Conservation (phyloP, 257 asterid species). For the Solanum piurae region DNA sequence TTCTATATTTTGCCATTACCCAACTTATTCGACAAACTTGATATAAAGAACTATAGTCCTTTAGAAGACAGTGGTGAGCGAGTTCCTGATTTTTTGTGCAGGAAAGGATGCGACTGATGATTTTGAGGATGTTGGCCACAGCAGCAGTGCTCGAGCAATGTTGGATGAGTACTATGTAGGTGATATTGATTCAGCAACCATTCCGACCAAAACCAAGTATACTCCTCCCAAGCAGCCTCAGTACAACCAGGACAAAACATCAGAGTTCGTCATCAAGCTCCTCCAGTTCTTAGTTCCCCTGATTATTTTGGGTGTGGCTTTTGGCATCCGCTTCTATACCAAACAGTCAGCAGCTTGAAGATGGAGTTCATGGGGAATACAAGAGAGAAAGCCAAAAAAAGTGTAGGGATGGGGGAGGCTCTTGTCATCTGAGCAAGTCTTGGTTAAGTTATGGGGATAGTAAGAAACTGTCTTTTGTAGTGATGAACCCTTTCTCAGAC, state of each 20-base stretch:
- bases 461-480: not conserved
- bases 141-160: slow-evolving; percentile 57
- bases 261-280: slow-evolving; percentile 58
- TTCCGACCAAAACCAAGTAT: slow-evolving; percentile 35
- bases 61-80: not conserved
- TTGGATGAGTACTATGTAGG: slow-evolving; percentile 61
- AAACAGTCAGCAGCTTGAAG: slow-evolving; percentile 44
- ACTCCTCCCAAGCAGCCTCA: slow-evolving; percentile 49
- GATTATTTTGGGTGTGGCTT: slow-evolving; percentile 54
- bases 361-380: not conserved
- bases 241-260: slow-evolving; percentile 46
- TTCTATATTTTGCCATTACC: not conserved
- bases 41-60: not conserved
- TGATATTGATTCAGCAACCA: slow-evolving; percentile 43
- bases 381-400: no score
- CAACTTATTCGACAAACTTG: not conserved
- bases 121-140: slow-evolving; percentile 88
- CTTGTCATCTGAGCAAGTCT: not conserved
- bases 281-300: slow-evolving; percentile 80
- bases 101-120: slow-evolving; percentile 84
- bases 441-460: not conserved
- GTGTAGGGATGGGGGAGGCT: not conserved
- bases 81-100: slow-evolving; percentile 10
- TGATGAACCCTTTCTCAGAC: not conserved
- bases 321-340: slow-evolving; percentile 67